A percentile compares a stretch with the other conserved stretches of the same genome.
Evolutionary conservation across 306 rosid species (phyloP).

Genomic region (Pyrus bretschneideri): DNA sequence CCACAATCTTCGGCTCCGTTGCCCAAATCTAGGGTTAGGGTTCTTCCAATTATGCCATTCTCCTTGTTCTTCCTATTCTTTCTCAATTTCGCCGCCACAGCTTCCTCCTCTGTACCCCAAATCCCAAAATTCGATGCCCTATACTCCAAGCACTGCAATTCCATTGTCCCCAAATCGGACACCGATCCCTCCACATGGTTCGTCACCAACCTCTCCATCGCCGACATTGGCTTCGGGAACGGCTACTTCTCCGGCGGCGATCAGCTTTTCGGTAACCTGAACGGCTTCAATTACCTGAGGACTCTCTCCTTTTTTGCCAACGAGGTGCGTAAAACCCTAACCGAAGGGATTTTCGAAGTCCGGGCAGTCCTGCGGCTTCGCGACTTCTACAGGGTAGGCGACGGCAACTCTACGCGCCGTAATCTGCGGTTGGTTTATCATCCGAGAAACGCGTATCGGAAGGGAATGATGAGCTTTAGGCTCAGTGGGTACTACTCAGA

Average conservation of each 20-base stretch:
- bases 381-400: background rate
- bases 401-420: slow-evolving; percentile 8
- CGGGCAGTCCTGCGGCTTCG: slow-evolving; percentile 30
- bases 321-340: slow-evolving; percentile 16
- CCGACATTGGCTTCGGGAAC: slow-evolving; percentile 22
- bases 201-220: background rate
- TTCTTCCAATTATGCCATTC: background rate
- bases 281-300: background rate
- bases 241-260: slow-evolving; percentile 63
- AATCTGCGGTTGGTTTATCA: slow-evolving; percentile 26
- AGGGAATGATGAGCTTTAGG: slow-evolving; percentile 17
- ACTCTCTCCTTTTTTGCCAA: slow-evolving; percentile 18
- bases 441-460: slow-evolving; percentile 15
- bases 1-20: slow-evolving; percentile 11
- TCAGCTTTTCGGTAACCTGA: slow-evolving; percentile 27
- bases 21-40: slow-evolving; percentile 16
- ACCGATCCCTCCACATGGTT: background rate
- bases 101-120: background rate
- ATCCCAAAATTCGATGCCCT: slow-evolving; percentile 8
- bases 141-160: slow-evolving; percentile 45
- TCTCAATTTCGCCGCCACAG: slow-evolving; percentile 16
- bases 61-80: slow-evolving; percentile 18
- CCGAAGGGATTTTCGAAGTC: slow-evolving; percentile 29
- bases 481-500: slow-evolving; percentile 59
- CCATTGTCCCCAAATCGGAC: slow-evolving; percentile 36